These are phyloP conservation scores for Niebla homalea DNA, from an alignment of 495 filamentous ascomycete species.

Conservation along the genomic window DNA sequence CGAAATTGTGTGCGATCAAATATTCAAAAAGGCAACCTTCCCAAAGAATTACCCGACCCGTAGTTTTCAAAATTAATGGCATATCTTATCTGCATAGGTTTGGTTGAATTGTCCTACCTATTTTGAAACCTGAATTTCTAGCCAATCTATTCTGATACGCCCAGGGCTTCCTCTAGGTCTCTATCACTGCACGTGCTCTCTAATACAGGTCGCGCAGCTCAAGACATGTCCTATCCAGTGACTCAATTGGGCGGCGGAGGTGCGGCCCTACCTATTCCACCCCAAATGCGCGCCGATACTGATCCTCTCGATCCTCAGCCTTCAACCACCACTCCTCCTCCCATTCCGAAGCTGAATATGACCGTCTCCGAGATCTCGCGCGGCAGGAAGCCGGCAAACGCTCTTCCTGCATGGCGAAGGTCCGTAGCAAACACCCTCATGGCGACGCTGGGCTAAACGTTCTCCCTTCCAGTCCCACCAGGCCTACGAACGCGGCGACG, in stretches of 20 bases:
- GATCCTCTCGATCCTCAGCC: constrained; percentile 35
- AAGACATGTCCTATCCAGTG: constrained; percentile 48
- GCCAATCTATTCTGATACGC: too few species aligned
- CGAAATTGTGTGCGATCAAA: too few species aligned
- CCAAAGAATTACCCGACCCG: too few species aligned
- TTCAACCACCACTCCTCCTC: constrained; percentile 62
- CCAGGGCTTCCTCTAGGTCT: too few species aligned
- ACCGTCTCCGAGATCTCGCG: constrained; percentile 75
- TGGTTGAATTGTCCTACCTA: too few species aligned
- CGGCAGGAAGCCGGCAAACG: constrained; percentile 64
- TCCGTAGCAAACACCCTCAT: constrained; percentile 21
- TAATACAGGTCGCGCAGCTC: background rate
- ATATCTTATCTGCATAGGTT: too few species aligned
- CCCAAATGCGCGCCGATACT: background rate
- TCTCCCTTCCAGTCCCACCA: constrained; percentile 44
- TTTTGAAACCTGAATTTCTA: too few species aligned
- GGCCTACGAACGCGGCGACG: constrained; percentile 70
- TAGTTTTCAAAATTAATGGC: too few species aligned
- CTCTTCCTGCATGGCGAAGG: constrained; percentile 57
- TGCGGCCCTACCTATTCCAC: constrained; percentile 19
- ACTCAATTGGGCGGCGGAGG: constrained; percentile 47
- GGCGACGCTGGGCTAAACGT: background rate
- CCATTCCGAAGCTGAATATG: constrained; percentile 75
- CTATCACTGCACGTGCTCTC: too few species aligned
- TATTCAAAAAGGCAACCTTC: too few species aligned